Conservation (phyloP, 2,329 filamentous ascomycete species). For the Grosmannia huntii region DNA sequence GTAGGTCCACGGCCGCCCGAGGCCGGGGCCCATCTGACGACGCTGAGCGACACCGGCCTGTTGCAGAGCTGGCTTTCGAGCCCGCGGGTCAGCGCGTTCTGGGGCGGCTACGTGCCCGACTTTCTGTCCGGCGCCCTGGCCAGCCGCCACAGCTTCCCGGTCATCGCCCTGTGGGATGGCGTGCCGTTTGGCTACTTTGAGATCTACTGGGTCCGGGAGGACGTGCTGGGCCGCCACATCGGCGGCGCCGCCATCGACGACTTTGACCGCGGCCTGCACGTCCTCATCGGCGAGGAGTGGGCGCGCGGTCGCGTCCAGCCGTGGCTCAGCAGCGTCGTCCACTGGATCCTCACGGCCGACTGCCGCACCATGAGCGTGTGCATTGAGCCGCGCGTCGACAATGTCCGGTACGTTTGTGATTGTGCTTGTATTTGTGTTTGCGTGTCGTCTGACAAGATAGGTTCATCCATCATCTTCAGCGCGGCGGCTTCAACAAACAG, state of each 20-base stretch:
- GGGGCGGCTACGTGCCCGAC: conserved; percentile 54
- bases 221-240: conserved; percentile 58
- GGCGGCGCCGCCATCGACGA: conserved; percentile 44
- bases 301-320: conserved; percentile 68
- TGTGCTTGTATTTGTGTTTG: background rate
- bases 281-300: conserved; percentile 84
- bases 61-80: conserved; percentile 83
- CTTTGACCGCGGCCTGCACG: conserved; percentile 80
- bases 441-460: conserved; percentile 25
- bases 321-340: conserved; percentile 80
- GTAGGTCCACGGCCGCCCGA: conserved; percentile 26
- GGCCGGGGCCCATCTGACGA: conserved; percentile 24
- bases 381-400: conserved; percentile 85
- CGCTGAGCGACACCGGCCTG: conserved; percentile 41
- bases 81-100: conserved; percentile 71
- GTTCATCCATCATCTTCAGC: conserved; percentile 56
- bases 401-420: conserved; percentile 53
- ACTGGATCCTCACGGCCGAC: conserved; percentile 70
- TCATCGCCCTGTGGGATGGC: conserved; percentile 86
- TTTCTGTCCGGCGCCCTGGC: conserved; percentile 57
- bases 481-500: conserved; percentile 73
- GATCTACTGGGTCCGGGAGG: conserved; percentile 96
- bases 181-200: conserved; percentile 96
- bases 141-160: conserved; percentile 70
- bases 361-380: conserved; percentile 70